Conservation (phyloP, 805 yeast species). For the Metschnikowia amazonensis region DNA sequence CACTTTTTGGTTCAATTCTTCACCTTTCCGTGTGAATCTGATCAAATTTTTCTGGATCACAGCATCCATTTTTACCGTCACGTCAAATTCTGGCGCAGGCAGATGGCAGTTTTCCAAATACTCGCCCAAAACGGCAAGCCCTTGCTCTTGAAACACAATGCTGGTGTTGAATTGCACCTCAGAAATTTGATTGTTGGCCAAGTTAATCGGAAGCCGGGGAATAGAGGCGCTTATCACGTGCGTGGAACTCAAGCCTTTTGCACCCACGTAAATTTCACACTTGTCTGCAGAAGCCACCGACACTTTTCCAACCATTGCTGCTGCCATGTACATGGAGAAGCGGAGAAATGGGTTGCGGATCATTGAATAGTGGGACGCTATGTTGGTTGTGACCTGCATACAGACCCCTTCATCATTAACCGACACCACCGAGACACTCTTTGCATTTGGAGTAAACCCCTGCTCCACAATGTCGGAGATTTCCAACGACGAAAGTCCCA, state of each 20-base stretch:
- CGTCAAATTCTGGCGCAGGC: neutral
- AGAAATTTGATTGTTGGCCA: constrained; percentile 20
- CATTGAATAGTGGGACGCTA: constrained; percentile 27
- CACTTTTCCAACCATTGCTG: constrained; percentile 24
- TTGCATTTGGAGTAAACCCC: constrained; percentile 23
- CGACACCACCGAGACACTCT: constrained; percentile 22
- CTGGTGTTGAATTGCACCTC: constrained; percentile 24
- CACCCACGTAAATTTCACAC: constrained; percentile 20
- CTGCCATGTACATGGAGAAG: constrained; percentile 19
- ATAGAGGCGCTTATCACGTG: constrained; percentile 26
- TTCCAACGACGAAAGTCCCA: neutral
- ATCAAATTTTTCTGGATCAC: neutral
- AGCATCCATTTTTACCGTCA: constrained; percentile 3
- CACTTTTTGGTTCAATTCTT: neutral
- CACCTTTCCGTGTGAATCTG: neutral
- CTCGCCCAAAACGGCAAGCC: neutral
- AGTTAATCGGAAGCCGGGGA: constrained; percentile 23
- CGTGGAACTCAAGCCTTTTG: constrained; percentile 8
- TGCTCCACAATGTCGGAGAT: constrained; percentile 14
- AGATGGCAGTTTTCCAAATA: neutral
- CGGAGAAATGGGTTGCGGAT: constrained; percentile 23
- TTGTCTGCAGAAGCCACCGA: constrained; percentile 20
- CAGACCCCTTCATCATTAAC: constrained; percentile 25
- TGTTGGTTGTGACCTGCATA: constrained; percentile 25
- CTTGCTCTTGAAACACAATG: constrained; percentile 14